phyloP scores from a whole-genome alignment of 371 early-diverging fungal species.

The Haplosporangium sp. region DNA sequence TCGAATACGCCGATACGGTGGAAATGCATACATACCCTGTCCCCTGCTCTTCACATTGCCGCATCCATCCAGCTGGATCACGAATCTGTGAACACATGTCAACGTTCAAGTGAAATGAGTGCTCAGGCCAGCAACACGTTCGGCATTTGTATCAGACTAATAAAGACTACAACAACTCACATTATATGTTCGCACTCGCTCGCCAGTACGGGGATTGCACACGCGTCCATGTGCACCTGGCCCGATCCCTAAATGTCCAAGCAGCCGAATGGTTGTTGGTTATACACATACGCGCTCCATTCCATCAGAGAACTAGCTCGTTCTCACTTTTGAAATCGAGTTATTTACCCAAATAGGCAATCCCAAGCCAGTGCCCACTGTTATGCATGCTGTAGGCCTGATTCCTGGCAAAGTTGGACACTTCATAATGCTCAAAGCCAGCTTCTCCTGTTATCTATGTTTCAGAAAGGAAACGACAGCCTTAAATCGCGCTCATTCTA shows the following conservation, averaged over 20 bases:
- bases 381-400: conserved; percentile 78
- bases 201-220: conserved; percentile 50
- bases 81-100: conserved; percentile 60
- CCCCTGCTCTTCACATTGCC: conserved; percentile 65
- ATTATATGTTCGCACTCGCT: conserved; percentile 67
- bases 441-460: conserved; percentile 51
- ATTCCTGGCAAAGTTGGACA: conserved; percentile 77
- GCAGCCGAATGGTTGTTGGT: background rate
- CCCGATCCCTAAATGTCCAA: conserved; percentile 67
- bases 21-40: conserved; percentile 64
- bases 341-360: conserved; percentile 78
- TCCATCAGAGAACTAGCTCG: too few relatives aligned
- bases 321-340: too few relatives aligned
- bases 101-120: too few relatives aligned
- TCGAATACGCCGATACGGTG: background rate
- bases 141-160: too few relatives aligned
- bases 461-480: background rate
- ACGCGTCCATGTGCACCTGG: conserved; percentile 90
- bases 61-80: conserved; percentile 72
- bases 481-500: background rate
- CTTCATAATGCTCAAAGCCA: conserved; percentile 87
- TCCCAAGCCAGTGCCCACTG: conserved; percentile 85
- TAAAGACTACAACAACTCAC: conserved; percentile 51
- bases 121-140: too few relatives aligned
- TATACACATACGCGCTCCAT: background rate